Conservation (phyloP, 176 grass and related monocot genomes). For the Metroxylon sagu region DNA sequence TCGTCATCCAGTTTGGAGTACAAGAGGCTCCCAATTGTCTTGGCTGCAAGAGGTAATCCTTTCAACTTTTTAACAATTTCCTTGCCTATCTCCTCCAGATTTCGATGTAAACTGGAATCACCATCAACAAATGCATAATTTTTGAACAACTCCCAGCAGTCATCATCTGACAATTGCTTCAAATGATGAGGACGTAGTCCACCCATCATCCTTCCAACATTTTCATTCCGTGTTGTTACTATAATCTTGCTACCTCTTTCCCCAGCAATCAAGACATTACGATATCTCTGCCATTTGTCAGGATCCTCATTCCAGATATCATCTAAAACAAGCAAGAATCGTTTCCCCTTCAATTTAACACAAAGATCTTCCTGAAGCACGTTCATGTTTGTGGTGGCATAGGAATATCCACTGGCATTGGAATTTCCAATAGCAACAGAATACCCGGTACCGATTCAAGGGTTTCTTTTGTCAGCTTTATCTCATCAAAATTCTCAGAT, state of each 20-base stretch:
- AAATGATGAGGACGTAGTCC: slow-evolving; percentile 35
- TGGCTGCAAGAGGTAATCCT: slow-evolving; percentile 62
- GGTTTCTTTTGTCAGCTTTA: too few relatives aligned
- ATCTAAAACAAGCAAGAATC: slow-evolving; percentile 64
- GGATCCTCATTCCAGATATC: slow-evolving; percentile 76
- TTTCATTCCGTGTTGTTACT: slow-evolving; percentile 55
- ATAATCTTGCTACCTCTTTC: slow-evolving; percentile 48
- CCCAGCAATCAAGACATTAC: slow-evolving; percentile 29
- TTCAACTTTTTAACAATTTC: slow-evolving; percentile 76
- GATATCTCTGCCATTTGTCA: slow-evolving; percentile 53
- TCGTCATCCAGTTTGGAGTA: slow-evolving; percentile 35
- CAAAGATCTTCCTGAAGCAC: slow-evolving; percentile 52
- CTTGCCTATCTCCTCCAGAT: slow-evolving; percentile 60
- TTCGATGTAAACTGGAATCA: slow-evolving; percentile 32
- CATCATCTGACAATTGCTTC: slow-evolving; percentile 45
- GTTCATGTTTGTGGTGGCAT: slow-evolving; percentile 50
- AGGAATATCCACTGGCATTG: background rate
- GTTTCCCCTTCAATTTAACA: slow-evolving; percentile 35
- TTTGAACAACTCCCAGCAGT: slow-evolving; percentile 75
- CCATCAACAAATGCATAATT: slow-evolving; percentile 57
- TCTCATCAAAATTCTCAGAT: too few relatives aligned
- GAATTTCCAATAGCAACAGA: too few relatives aligned
- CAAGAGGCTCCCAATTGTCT: slow-evolving; percentile 65
- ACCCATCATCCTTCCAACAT: slow-evolving; percentile 48
- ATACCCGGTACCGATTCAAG: background rate